These are phyloP conservation scores for Rhynchosporium agropyri DNA, from an alignment of 2,329 filamentous ascomycete genomes.

Conservation along the genomic window DNA sequence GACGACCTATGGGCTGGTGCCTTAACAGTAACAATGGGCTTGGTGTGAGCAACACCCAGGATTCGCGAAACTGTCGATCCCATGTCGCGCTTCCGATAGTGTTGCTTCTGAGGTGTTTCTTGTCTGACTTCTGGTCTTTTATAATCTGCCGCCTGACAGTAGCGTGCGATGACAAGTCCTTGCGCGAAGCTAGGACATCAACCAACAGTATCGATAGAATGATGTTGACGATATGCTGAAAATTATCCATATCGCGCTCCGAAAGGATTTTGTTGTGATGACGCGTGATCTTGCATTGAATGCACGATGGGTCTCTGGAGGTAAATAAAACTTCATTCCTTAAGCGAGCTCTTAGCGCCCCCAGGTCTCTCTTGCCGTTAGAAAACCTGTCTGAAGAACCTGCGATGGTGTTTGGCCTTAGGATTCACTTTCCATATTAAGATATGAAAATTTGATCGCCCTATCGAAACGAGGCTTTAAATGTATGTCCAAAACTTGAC, in stretches of 20 bases:
- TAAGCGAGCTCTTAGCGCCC: conserved; percentile 1
- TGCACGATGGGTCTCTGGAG: neutral
- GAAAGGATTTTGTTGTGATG: neutral
- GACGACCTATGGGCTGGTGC: neutral
- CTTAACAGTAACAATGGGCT: neutral
- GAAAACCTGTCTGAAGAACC: neutral
- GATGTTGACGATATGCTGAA: neutral
- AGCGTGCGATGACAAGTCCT: too few relatives aligned
- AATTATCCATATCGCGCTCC: neutral
- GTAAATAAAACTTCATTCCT: neutral
- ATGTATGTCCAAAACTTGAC: too few relatives aligned
- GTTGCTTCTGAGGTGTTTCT: neutral
- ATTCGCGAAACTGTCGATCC: neutral
- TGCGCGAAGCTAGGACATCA: too few relatives aligned
- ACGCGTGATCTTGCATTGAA: neutral
- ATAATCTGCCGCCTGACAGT: neutral
- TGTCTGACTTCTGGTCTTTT: neutral
- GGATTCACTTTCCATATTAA: too few relatives aligned
- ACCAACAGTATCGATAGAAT: neutral
- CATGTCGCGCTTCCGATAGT: neutral
- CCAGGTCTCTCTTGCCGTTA: neutral
- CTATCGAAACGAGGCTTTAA: too few relatives aligned
- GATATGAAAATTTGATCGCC: too few relatives aligned
- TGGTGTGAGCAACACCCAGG: neutral
- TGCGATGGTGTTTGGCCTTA: neutral